Conservation (phyloP, 176 grass and related monocot genomes). For the Aegilops umbellulata region DNA sequence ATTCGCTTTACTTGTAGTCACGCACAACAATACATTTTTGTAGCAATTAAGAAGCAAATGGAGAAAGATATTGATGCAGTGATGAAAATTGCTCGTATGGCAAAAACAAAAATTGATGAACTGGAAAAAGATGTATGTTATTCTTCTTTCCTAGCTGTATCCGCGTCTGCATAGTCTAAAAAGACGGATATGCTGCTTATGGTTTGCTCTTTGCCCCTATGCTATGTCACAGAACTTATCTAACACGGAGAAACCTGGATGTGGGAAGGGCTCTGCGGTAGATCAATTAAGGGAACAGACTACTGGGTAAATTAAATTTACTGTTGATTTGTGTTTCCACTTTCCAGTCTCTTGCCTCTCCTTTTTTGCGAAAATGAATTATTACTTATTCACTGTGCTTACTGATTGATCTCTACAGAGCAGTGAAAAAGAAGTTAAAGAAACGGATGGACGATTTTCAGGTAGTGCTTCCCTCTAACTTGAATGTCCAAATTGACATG, state of each 20-base stretch:
- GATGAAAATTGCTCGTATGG: constrained; percentile 71
- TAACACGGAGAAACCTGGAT: constrained; percentile 90
- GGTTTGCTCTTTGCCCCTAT: background rate
- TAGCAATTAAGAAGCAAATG: constrained; percentile 92
- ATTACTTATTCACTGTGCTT: constrained; percentile 10
- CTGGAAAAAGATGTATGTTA: constrained; percentile 77
- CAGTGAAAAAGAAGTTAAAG: constrained; percentile 93
- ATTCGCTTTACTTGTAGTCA: background rate
- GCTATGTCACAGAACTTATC: constrained; percentile 49
- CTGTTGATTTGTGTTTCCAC: constrained; percentile 7
- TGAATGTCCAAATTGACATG: constrained; percentile 13
- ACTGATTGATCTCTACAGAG: constrained; percentile 48
- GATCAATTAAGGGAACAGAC: constrained; percentile 88
- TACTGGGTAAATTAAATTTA: constrained; percentile 75
- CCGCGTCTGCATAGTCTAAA: background rate
- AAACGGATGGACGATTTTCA: constrained; percentile 93
- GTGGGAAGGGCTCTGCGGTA: constrained; percentile 81
- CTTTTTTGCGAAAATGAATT: background rate
- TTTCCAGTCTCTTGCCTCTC: background rate
- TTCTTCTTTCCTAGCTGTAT: background rate
- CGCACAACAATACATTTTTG: constrained; percentile 20
- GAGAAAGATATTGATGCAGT: constrained; percentile 98
- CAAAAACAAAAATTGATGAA: constrained; percentile 89
- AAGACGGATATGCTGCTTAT: constrained; percentile 1
- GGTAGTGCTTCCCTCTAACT: constrained; percentile 42